Conservation (phyloP, 2,329 filamentous ascomycete genomes). For the Emergomyces orientalis region DNA sequence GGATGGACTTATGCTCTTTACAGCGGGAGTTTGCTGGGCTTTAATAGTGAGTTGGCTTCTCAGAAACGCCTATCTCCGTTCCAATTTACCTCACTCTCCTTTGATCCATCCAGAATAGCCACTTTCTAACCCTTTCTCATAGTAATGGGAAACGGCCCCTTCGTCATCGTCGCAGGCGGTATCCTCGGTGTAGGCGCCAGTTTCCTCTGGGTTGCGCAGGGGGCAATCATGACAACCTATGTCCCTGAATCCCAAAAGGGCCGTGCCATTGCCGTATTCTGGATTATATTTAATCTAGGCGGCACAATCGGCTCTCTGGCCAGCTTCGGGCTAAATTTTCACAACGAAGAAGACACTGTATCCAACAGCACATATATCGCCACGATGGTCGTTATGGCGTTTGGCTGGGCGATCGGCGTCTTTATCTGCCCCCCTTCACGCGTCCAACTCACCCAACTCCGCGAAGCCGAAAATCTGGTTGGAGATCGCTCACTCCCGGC, state of each 20-base stretch:
- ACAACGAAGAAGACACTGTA: slow-evolving; percentile 37
- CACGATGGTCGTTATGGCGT: slow-evolving; percentile 41
- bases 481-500: slow-evolving; percentile 25
- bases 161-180: slow-evolving; percentile 39
- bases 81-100: background rate
- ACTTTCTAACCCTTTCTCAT: background rate
- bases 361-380: slow-evolving; percentile 45
- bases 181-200: slow-evolving; percentile 40
- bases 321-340: slow-evolving; percentile 38
- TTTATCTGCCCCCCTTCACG: slow-evolving; percentile 43
- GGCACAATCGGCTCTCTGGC: slow-evolving; percentile 38
- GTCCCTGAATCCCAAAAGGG: slow-evolving; percentile 38
- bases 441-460: slow-evolving; percentile 33
- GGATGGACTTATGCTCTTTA: slow-evolving; percentile 42
- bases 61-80: background rate
- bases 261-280: slow-evolving; percentile 37
- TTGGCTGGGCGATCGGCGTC: slow-evolving; percentile 41
- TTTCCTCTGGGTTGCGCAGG: slow-evolving; percentile 41
- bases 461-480: slow-evolving; percentile 35
- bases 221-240: slow-evolving; percentile 43
- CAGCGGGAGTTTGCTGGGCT: slow-evolving; percentile 37
- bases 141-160: slow-evolving; percentile 32
- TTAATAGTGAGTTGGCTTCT: slow-evolving; percentile 27
- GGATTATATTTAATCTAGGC: slow-evolving; percentile 42
- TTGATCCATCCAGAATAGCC: background rate